Percentiles rank a stretch among this genome's conserved stretches.
Conservation (phyloP, 352 stramenopile genomes). For the Globisporangium nagaii region DNA sequence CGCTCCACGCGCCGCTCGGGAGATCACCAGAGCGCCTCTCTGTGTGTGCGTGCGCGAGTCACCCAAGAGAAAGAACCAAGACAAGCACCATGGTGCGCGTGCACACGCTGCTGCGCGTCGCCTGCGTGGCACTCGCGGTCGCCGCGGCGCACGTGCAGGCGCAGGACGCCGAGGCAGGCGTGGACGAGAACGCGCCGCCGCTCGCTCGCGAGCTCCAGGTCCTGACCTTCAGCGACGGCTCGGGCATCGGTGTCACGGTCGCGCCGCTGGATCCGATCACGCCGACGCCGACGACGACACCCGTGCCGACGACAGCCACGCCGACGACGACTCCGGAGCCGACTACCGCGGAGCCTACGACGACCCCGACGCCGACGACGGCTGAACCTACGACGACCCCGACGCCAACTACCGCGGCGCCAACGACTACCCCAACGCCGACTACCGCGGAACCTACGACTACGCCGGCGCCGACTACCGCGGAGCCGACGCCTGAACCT, state of each 20-base stretch:
- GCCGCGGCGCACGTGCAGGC: neutral
- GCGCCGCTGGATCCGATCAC: neutral
- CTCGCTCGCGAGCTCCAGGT: constrained; percentile 1
- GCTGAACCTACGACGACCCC: neutral
- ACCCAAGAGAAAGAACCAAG: neutral
- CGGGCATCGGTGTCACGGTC: neutral
- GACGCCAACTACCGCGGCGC: neutral
- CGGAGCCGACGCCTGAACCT: neutral
- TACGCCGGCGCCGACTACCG: neutral
- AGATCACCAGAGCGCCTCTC: no score
- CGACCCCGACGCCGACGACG: neutral
- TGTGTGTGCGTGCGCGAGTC: neutral
- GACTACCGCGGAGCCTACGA: neutral
- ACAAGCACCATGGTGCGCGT: constrained; percentile 4
- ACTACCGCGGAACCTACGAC: neutral
- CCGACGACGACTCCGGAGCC: neutral
- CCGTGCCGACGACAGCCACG: neutral
- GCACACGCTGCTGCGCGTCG: constrained; percentile 1
- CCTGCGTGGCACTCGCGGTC: constrained; percentile 5
- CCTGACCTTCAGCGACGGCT: neutral
- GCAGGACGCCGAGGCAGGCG: constrained; percentile 11
- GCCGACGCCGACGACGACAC: neutral
- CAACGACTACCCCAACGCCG: neutral
- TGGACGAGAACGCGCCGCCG: neutral
- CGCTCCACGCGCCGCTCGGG: no score